These are phyloP conservation scores for Colletotrichum sp. DNA, from an alignment of 2,329 filamentous ascomycete species.

Conservation along the genomic window DNA sequence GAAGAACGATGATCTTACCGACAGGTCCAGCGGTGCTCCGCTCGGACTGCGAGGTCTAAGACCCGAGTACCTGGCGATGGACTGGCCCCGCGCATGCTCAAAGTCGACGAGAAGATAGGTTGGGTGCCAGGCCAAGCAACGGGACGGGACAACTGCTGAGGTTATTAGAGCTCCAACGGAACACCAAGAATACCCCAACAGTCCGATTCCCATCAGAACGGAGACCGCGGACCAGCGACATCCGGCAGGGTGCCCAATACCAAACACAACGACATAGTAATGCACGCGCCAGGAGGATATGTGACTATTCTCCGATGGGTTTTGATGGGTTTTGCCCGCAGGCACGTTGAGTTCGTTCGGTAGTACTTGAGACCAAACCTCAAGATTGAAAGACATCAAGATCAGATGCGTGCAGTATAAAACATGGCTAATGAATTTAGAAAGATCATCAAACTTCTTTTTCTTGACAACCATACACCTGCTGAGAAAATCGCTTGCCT, in stretches of 20 bases:
- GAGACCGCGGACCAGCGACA: neutral
- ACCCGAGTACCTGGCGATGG: too few species aligned
- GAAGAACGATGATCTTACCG: neutral
- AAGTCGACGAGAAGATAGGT: neutral
- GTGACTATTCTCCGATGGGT: neutral
- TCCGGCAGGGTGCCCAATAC: neutral
- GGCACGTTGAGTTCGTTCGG: neutral
- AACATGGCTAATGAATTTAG: neutral
- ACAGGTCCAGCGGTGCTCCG: neutral
- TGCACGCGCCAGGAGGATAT: neutral
- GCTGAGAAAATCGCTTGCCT: rapidly evolving
- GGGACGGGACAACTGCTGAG: neutral
- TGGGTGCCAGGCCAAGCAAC: neutral
- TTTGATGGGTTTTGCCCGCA: neutral
- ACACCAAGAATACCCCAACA: neutral
- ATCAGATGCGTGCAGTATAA: neutral
- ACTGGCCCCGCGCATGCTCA: neutral
- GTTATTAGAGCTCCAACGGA: neutral
- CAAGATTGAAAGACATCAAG: neutral
- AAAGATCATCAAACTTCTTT: neutral
- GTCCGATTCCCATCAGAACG: neutral
- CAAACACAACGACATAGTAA: neutral
- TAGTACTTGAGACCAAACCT: neutral
- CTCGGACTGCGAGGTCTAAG: neutral
- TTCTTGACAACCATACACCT: neutral